Percentiles rank a stretch among this genome's conserved stretches.
Conservation (phyloP, 2,329 filamentous ascomycete genomes). For the Zymoseptoria brevis region DNA sequence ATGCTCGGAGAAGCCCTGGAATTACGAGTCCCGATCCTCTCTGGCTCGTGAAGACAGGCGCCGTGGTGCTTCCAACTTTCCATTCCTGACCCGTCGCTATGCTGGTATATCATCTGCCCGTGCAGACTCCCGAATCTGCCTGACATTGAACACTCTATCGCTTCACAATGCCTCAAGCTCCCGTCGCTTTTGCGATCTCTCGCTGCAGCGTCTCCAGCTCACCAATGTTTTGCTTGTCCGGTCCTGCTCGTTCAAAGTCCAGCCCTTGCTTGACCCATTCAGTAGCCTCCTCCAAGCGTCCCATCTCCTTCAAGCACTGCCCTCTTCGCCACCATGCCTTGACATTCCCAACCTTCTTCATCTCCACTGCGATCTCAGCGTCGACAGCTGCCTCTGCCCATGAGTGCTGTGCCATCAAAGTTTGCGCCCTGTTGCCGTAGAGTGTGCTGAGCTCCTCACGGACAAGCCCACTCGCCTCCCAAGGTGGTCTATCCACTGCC, state of each 20-base stretch:
- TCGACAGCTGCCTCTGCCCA: slow-evolving; percentile 87
- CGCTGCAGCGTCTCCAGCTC: slow-evolving; percentile 25
- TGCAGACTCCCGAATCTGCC: not conserved
- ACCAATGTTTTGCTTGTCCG: slow-evolving; percentile 24
- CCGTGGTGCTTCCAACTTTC: not conserved
- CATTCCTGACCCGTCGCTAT: not conserved
- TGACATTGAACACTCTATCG: not conserved
- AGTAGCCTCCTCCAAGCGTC: slow-evolving; percentile 69
- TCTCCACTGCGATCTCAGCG: slow-evolving; percentile 79
- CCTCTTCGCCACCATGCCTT: slow-evolving; percentile 93
- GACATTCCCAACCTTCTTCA: slow-evolving; percentile 75
- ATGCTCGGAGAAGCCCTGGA: no score
- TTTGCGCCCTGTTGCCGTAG: slow-evolving; percentile 83
- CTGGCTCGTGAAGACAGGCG: not conserved
- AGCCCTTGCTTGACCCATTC: slow-evolving; percentile 69
- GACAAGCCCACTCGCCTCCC: slow-evolving; percentile 80
- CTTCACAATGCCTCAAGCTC: not conserved
- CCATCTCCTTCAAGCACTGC: slow-evolving; percentile 85
- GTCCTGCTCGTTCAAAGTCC: slow-evolving; percentile 46
- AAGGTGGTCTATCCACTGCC: slow-evolving; percentile 71
- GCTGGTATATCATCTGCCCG: not conserved
- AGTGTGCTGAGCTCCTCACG: slow-evolving; percentile 75
- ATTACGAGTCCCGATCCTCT: no score
- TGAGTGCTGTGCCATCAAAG: slow-evolving; percentile 69
- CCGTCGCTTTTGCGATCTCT: slow-evolving; percentile 21